Conservation (phyloP, 2,329 filamentous ascomycete genomes). For the Aspergillus thermomutatus region DNA sequence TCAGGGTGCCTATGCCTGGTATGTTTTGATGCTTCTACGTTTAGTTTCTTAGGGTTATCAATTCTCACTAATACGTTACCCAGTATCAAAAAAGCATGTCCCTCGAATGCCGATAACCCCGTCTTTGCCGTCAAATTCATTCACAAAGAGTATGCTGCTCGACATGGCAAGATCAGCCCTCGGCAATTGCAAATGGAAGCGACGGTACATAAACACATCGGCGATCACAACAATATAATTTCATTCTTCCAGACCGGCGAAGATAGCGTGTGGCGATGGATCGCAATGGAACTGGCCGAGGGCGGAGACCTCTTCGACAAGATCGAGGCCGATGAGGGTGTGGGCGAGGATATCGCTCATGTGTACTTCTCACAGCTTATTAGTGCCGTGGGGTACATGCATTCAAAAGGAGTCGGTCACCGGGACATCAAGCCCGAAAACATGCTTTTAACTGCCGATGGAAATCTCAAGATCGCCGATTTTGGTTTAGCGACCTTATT, state of each 20-base stretch:
- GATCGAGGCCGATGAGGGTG: conserved; percentile 94
- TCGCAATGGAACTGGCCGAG: conserved; percentile 95
- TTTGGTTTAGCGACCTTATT: conserved; percentile 96
- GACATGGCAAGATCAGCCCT: conserved; percentile 79
- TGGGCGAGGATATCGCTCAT: conserved; percentile 92
- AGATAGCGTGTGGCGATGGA: conserved; percentile 87
- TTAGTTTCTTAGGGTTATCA: neutral
- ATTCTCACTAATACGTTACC: conserved; percentile 8
- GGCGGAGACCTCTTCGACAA: conserved; percentile 98
- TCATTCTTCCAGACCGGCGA: conserved; percentile 86
- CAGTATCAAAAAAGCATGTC: conserved; percentile 91
- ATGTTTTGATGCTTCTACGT: conserved; percentile 17
- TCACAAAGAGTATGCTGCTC: conserved; percentile 91
- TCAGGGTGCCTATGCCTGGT: conserved; percentile 96
- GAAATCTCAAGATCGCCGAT: conserved; percentile 90
- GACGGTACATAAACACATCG: conserved; percentile 81
- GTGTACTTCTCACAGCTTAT: conserved; percentile 93
- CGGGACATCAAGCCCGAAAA: conserved; percentile 93
- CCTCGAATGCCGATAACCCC: conserved; percentile 64
- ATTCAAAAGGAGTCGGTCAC: conserved; percentile 92
- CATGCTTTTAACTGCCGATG: conserved; percentile 78
- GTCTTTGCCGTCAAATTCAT: conserved; percentile 98
- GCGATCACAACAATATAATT: conserved; percentile 89
- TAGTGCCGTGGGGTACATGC: conserved; percentile 88
- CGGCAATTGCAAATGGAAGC: conserved; percentile 93